Conservation (phyloP, 2,329 filamentous ascomycete species). For the Penicillium freii region DNA sequence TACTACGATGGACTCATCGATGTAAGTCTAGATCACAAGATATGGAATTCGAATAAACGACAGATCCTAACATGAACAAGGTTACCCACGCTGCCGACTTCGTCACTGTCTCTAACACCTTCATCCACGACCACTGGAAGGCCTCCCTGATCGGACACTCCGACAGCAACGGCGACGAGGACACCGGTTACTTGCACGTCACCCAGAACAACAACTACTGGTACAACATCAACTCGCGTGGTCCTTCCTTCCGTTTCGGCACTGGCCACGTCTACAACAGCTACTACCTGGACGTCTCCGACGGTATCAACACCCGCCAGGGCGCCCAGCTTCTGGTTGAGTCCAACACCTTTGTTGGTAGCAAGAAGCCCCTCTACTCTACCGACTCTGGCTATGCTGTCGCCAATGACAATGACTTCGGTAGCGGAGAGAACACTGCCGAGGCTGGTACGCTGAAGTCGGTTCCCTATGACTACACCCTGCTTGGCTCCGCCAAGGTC, state of each 20-base stretch:
- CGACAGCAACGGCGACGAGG: constrained; percentile 57
- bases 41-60: neutral
- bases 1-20: constrained; percentile 68
- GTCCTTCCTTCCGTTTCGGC: constrained; percentile 64
- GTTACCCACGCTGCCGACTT: constrained; percentile 63
- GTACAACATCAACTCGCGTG: constrained; percentile 62
- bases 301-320: constrained; percentile 58
- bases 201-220: constrained; percentile 68
- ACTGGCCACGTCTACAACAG: constrained; percentile 62
- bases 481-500: constrained; percentile 52
- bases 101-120: constrained; percentile 52
- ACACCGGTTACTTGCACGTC: constrained; percentile 61
- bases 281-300: constrained; percentile 47
- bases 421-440: constrained; percentile 50
- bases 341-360: constrained; percentile 52
- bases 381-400: constrained; percentile 48
- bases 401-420: constrained; percentile 48
- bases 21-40: constrained; percentile 17
- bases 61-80: constrained; percentile 13
- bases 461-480: constrained; percentile 55
- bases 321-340: constrained; percentile 60
- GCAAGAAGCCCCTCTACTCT: constrained; percentile 49
- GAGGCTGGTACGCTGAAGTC: constrained; percentile 51
- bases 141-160: constrained; percentile 60
- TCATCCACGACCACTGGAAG: constrained; percentile 62